Conservation (phyloP, 2,329 filamentous ascomycete species). For the Penicillium sumatraense region DNA sequence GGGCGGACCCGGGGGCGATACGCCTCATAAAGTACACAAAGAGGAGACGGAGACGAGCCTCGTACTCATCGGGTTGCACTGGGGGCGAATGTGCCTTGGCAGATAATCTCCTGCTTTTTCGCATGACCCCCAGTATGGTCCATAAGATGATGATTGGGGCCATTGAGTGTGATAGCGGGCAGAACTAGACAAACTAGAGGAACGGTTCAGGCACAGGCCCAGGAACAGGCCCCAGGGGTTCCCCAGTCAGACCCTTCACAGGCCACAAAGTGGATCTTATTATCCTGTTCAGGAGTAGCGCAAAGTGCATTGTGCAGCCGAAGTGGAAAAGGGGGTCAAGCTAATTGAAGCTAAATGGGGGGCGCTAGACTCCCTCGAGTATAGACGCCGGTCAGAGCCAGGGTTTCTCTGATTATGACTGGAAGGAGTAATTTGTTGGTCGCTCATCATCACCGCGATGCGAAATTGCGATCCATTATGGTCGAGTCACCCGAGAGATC, state of each 20-base stretch:
- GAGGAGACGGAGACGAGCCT: too few relatives aligned
- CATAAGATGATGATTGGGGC: slow-evolving; percentile 5
- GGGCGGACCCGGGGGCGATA: slow-evolving; percentile 9
- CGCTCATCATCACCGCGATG: not conserved
- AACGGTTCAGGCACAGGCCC: slow-evolving; percentile 18
- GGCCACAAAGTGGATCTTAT: not conserved
- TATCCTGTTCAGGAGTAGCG: too few relatives aligned
- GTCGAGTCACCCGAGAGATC: not conserved
- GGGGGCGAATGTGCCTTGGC: not conserved
- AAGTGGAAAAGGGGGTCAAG: slow-evolving; percentile 1
- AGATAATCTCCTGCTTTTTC: too few relatives aligned
- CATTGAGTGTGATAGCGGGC: not conserved
- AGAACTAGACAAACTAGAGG: slow-evolving; percentile 11
- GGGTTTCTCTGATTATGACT: slow-evolving; percentile 2
- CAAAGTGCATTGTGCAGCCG: not conserved
- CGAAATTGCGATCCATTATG: not conserved
- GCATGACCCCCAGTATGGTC: too few relatives aligned
- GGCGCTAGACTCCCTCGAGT: not conserved
- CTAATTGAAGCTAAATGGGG: slow-evolving; percentile 5
- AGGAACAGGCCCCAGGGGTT: slow-evolving; percentile 24
- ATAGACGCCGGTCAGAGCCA: slow-evolving; percentile 2
- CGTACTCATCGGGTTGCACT: not conserved
- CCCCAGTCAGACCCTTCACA: slow-evolving; percentile 4
- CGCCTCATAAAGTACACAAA: slow-evolving; percentile 10
- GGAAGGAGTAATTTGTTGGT: not conserved